These are phyloP conservation scores for Stemphylium beticola DNA, from an alignment of 2,329 filamentous ascomycete species.

Conservation along the genomic window DNA sequence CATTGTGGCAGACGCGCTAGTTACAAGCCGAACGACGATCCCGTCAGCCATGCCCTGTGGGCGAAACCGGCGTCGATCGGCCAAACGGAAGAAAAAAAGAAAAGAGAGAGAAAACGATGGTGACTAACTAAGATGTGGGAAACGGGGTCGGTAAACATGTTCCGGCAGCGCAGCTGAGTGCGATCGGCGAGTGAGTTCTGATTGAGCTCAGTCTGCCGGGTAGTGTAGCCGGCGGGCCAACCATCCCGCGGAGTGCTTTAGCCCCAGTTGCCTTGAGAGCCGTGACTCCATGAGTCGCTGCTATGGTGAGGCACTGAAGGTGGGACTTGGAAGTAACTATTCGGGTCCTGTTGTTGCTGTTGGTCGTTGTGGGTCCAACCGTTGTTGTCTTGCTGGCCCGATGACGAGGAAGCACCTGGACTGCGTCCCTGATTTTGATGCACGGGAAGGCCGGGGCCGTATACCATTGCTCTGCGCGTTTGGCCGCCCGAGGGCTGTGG, in stretches of 20 bases:
- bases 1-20: background rate
- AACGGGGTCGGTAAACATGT: background rate
- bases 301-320: slow-evolving; percentile 2
- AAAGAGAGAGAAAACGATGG: too few species aligned
- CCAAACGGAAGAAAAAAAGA: background rate
- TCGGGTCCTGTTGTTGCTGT: slow-evolving; percentile 3
- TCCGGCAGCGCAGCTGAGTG: too few species aligned
- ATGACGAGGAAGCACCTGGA: slow-evolving; percentile 11
- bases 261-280: slow-evolving; percentile 9
- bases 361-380: slow-evolving; percentile 3
- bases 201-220: background rate
- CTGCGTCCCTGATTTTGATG: slow-evolving; percentile 16
- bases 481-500: slow-evolving; percentile 42
- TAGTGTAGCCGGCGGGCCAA: background rate
- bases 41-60: background rate
- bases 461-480: slow-evolving; percentile 40
- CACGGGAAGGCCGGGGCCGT: slow-evolving; percentile 31
- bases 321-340: slow-evolving; percentile 7
- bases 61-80: background rate
- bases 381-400: background rate
- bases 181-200: background rate
- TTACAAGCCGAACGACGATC: background rate
- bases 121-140: too few species aligned
- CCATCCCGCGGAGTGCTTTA: background rate
- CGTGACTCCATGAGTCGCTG: background rate